Percentiles rank a stretch among this genome's conserved stretches.
Evolutionary conservation across 768 basidiomycete genomes (phyloP).

Genomic region (Lentinula guzmanii): DNA sequence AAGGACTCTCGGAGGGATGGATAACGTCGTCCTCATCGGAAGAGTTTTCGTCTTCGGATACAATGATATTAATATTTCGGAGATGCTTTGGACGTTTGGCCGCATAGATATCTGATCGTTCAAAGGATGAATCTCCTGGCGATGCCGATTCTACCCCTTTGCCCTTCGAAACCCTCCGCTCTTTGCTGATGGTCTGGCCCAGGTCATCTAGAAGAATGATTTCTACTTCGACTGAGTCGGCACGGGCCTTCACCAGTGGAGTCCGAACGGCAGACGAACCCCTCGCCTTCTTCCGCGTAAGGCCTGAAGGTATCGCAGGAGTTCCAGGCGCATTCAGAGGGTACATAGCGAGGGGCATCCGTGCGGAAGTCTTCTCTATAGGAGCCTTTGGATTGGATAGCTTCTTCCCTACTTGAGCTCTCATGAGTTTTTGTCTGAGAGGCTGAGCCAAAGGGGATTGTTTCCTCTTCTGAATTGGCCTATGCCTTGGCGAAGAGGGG

Average conservation of each 20-base stretch:
- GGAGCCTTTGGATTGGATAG: constrained; percentile 3
- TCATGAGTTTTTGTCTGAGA: constrained; percentile 5
- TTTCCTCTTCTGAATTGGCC: constrained; percentile 18
- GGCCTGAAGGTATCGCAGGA: constrained; percentile 25
- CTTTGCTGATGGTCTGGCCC: constrained; percentile 54
- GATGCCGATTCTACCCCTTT: constrained; percentile 13
- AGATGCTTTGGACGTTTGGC: constrained; percentile 21
- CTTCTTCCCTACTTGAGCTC: background rate
- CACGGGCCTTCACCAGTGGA: constrained; percentile 28
- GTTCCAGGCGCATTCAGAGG: constrained; percentile 30
- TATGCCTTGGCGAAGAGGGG: constrained; percentile 28
- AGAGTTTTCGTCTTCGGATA: constrained; percentile 40
- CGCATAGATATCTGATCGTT: constrained; percentile 4
- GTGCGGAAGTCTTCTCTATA: constrained; percentile 11
- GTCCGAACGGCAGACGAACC: constrained; percentile 16
- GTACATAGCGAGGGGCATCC: constrained; percentile 35
- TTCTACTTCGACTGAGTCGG: constrained; percentile 55
- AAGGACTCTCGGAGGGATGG: constrained; percentile 5
- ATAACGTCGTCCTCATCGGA: constrained; percentile 16
- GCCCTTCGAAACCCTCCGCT: constrained; percentile 51
- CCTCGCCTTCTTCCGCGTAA: constrained; percentile 17
- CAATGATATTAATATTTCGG: constrained; percentile 23
- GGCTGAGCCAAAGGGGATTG: constrained; percentile 6
- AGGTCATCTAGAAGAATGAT: constrained; percentile 60
- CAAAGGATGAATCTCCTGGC: constrained; percentile 4